Base-by-base conservation (phyloP, 345 rosid species). In the Eucalyptus shirleyi region DNA sequence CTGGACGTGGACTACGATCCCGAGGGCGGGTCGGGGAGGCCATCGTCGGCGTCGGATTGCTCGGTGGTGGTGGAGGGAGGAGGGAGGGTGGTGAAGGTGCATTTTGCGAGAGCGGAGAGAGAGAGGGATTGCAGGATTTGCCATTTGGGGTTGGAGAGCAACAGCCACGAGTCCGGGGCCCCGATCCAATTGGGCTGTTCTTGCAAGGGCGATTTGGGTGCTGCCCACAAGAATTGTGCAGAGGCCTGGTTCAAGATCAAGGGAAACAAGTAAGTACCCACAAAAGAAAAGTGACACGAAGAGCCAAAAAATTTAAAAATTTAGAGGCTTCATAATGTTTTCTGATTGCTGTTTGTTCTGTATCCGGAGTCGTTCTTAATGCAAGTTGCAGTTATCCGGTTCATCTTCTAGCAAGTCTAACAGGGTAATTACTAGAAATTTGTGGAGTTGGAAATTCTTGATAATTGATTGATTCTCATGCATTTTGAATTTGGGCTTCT, bases 221-320 rank as follows among this genome's bases (percentile, higher is more conserved):
- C 96, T 94, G 99, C 99, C 88, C 99, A 98, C 91, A 97, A 94
- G 93, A 95, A 94, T 50, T 98, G 99, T 89, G 99, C 99, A 16
- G 99, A 98, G 88, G 92, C 98, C 86, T 98, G 99, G 99, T 97
- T 98, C 95, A 96, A 96, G 94, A 98, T 98, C 91, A 98, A 91
- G 92, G 99, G 99, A 91, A 96, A 97, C 92, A 95, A 93, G 99
- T 97, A 88, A 93, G 96, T 94, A 77, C 47, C 83, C 16, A 12
- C 83, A 40, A 40, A 37, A 40, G 83, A 77, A 21, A 77, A 77
- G 83, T 77, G 83, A 77, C 83, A 6, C 28, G 42, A 40, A 40
- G 83, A 77, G 30, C 47, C 28, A 11, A 11, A 37, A 19, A 86
- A 88, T 81, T 65, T 65, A 32, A 69, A 34, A 0, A 15, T 65